Evolutionary conservation across 1,284 basidiomycete genomes (phyloP).

Genomic region (Cryptococcus maquisensis): DNA sequence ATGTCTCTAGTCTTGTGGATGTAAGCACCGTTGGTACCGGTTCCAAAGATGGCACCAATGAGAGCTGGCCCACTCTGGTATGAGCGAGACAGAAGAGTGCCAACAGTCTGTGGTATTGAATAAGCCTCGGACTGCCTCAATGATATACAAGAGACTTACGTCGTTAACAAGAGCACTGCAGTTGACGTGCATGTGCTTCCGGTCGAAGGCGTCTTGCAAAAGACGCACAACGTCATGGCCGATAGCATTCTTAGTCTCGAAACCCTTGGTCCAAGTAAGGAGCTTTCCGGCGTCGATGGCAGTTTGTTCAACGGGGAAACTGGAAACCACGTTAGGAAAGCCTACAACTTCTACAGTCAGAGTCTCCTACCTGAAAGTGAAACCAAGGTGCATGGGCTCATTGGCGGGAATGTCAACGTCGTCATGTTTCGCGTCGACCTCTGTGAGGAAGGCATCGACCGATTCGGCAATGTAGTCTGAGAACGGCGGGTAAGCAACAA

Average conservation of each 20-base stretch:
- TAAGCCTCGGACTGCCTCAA: neutral
- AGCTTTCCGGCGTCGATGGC: slow-evolving; percentile 85
- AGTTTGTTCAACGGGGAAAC: slow-evolving; percentile 95
- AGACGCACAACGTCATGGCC: slow-evolving; percentile 89
- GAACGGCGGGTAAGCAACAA: neutral
- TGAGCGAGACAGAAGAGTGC: slow-evolving; percentile 84
- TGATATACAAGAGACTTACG: slow-evolving; percentile 53
- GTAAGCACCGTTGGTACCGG: slow-evolving; percentile 97
- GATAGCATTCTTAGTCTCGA: slow-evolving; percentile 81
- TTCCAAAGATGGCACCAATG: slow-evolving; percentile 88
- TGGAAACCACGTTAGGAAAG: slow-evolving; percentile 9
- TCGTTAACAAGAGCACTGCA: slow-evolving; percentile 96
- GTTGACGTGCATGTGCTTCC: slow-evolving; percentile 88
- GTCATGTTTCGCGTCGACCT: slow-evolving; percentile 50
- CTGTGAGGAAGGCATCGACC: slow-evolving; percentile 89
- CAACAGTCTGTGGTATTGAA: slow-evolving; percentile 70
- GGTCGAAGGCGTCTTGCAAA: slow-evolving; percentile 87
- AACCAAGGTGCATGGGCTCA: slow-evolving; percentile 70
- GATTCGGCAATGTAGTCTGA: slow-evolving; percentile 95
- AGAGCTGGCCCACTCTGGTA: slow-evolving; percentile 86
- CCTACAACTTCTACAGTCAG: neutral
- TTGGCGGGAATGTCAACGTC: slow-evolving; percentile 19
- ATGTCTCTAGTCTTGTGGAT: slow-evolving; percentile 82
- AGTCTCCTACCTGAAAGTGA: slow-evolving; percentile 68
- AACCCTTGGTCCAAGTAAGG: slow-evolving; percentile 96